Base-by-base conservation (phyloP, 1,284 basidiomycete species). In the Ustilago crameri region DNA sequence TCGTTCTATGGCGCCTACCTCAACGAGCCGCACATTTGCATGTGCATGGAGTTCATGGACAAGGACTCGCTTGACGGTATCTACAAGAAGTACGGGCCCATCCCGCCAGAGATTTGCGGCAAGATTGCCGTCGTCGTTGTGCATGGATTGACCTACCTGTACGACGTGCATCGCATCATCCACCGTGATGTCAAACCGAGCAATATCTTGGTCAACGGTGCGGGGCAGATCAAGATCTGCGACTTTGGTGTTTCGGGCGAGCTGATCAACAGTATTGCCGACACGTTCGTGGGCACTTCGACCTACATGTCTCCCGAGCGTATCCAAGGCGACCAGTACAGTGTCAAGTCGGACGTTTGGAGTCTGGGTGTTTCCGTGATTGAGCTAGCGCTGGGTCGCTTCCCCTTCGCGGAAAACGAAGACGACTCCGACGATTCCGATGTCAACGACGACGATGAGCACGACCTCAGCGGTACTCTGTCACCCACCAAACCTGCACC, bases 261-360 rank as follows among this genome's bases (percentile, higher is more conserved):
- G 84, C 88, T 99, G 68, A 95, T 98, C 86, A 97, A 98, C 85
- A 95, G 92, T 2, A 95, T 99, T 68, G 96, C 96, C 15, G 93
- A 98, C 84, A 99, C 96, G 0, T 98, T 98, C 83, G 95, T 98
- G 17, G 95, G 95, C 9, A 98, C 96, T 3, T 95, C 93, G 67
- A 95, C 94, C 14, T 99, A 98, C 84, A 99, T 98, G 95, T 83
- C 98, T 93, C 95, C 95, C 34, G 95, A 98, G 84, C 93, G 95
- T 53, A 98, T 99, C 81, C 95, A 98, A 87, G 95, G 96, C 53
- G 93, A 93, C 3, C 91, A 93, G 81, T 98, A 98, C 85, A 93
- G 93, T 30, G 93, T 97, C 84, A 97, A 96, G 85, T 96, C 94
- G 4, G 95, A 98, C 80, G 92, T 98, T 8, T 97, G 94, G 95